Base-by-base conservation (phyloP, 352 stramenopile genomes). In the Phytopythium kandeliae region DNA sequence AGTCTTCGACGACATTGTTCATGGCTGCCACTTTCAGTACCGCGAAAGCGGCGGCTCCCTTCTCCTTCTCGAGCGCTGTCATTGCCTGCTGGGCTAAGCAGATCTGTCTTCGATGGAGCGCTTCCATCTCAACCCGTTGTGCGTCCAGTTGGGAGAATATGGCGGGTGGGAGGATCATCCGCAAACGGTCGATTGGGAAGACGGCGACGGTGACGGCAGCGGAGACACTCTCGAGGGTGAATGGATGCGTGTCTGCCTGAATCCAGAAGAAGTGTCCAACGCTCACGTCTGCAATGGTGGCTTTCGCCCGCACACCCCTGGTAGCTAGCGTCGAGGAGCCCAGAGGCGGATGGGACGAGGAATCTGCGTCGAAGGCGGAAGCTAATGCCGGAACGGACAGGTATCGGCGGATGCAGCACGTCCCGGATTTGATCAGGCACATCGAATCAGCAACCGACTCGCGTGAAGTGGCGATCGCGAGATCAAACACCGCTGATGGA, bases 211-310 rank as follows among this genome's bases (percentile, higher is more conserved):
- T 71, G 12, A 78, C 71, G 0, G 60, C 56, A 16, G 74, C 65
- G 0, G 76, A 85, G 10, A 79, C 58, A 15, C 63, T 60, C n/a
- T 79, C 53, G n/a, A 87, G 28, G 8, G 56, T 70, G 51, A 82
- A 80, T 3, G 69, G 71, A 28, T 54, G 47, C 0, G 49, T 24
- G 17, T 48, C 45, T 0, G 26, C 51, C n/a, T 85, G 60, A 31
- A 85, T 57, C 71, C 71, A 87, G 37, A 85, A 82, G 8, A 84
- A 48, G 38, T 87, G 74, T 1, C 76, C 74, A 6, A 48, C 55
- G n/a, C 35, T 52, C 6, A 85, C 74, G 36, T 87, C 67, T 12
- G 70, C 71, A 36, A 87, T 72, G 4, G 76, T 75, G 28, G 67
- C 69, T 41, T 52, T 52, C 24, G 16, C 47, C 9, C 3, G 13